Evolutionary conservation across 139 green algal genomes (phyloP).

Genomic region (Coccomyxa sp.): DNA sequence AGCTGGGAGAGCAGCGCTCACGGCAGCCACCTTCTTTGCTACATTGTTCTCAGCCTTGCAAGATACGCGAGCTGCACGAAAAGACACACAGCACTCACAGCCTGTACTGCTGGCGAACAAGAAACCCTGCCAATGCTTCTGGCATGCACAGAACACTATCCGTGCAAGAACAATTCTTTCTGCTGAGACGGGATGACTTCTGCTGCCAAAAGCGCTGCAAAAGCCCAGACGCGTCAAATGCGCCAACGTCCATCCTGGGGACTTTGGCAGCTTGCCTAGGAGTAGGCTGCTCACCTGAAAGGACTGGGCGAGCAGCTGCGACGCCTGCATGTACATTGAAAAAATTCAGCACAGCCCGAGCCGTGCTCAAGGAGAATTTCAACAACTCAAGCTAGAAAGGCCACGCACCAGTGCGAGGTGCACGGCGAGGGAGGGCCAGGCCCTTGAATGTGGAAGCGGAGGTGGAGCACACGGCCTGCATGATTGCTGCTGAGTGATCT

Average conservation of each 20-base stretch:
- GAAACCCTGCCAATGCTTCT: no score
- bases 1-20: slow-evolving; percentile 6
- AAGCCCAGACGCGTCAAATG: no score
- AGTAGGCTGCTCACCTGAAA: neutral
- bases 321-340: neutral
- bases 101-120: no score
- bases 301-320: neutral
- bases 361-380: no score
- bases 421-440: neutral
- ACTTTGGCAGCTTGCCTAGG: no score
- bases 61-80: neutral
- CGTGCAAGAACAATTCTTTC: no score
- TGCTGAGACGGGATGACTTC: no score
- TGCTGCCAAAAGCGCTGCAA: no score
- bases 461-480: slow-evolving; percentile 9
- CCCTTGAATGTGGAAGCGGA: slow-evolving; percentile 8
- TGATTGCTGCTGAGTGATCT: no score
- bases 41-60: neutral
- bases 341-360: neutral
- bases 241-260: no score
- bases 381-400: neutral
- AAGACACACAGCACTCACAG: neutral
- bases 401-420: neutral
- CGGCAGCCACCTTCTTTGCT: slow-evolving; percentile 8
- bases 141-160: no score